Evolutionary conservation across 805 yeast species (phyloP).

Genomic region (Kockiozyma suomiensis): DNA sequence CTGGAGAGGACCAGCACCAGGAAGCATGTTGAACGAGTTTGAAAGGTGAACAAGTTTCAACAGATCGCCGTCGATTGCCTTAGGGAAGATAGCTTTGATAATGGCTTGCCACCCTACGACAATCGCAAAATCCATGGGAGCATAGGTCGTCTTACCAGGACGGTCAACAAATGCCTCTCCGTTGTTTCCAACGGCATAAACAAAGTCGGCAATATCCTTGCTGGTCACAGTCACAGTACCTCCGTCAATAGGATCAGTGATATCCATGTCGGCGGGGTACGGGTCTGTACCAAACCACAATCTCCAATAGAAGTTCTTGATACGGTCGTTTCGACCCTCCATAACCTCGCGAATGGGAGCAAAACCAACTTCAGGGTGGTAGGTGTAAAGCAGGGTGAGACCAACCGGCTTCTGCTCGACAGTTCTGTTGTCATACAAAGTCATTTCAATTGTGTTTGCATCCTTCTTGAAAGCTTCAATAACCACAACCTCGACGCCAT

Average conservation of each 20-base stretch:
- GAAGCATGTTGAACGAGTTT: conserved; percentile 88
- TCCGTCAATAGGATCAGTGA: conserved; percentile 71
- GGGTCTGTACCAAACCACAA: conserved; percentile 78
- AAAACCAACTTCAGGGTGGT: conserved; percentile 85
- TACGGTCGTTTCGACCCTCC: conserved; percentile 88
- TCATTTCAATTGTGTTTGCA: conserved; percentile 61
- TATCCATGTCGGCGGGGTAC: conserved; percentile 60
- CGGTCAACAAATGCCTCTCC: conserved; percentile 94
- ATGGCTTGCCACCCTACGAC: conserved; percentile 98
- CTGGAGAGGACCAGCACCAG: conserved; percentile 87
- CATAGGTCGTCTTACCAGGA: conserved; percentile 78
- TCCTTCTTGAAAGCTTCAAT: conserved; percentile 59
- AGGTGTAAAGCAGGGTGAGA: conserved; percentile 75
- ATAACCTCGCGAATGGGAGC: conserved; percentile 91
- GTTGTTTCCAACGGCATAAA: conserved; percentile 95
- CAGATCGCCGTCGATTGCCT: conserved; percentile 93
- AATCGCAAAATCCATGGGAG: conserved; percentile 99
- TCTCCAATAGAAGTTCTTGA: conserved; percentile 96
- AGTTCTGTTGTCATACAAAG: conserved; percentile 85
- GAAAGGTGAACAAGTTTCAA: conserved; percentile 91
- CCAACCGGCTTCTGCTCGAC: conserved; percentile 73
- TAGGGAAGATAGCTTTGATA: conserved; percentile 97
- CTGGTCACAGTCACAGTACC: conserved; percentile 67
- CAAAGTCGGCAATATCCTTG: conserved; percentile 83
- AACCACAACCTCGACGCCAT: conserved; percentile 63